Evolutionary conservation across 2,329 filamentous ascomycete species (phyloP), one percentile per base, ranked within the genome.

Genomic region (Atkinsonella texensis): DNA sequence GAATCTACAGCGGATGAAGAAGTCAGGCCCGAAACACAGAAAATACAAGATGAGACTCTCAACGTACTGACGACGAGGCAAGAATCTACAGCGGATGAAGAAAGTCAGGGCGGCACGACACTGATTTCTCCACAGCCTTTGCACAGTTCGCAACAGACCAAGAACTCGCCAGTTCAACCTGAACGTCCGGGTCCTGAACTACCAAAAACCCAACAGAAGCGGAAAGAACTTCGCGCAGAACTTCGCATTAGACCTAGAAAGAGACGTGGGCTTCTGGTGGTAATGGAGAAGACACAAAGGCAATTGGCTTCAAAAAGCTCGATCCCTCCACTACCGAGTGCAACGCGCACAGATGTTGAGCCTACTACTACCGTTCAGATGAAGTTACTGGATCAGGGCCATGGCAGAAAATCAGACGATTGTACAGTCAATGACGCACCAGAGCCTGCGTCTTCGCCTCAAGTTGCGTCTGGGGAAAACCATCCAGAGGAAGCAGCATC

Each of bases 251-350:
- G 67, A 53, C 64, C 73, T 17, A 67, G 70, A 52, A 70, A 71
- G 53, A 73, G 70, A 53, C 68, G 74, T 49, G 75, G 76, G 2
- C 58, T 79, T 8, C 57, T 78, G 43, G 66, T 77, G 62, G 49
- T 75, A 4, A 65, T 70, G 1, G 70, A 74, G 49, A 66, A 60
- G 50, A 56, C 59, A 28, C 46, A 54, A 40, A 20, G 40, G 9
- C 48, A 49, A 4, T 41, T 48, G 18, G 23, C 33, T 23, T 17
- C 18, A 9, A 17, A 44, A 10, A 13, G 20, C 4, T 49, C 39
- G 3, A 12, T 4, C 5, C 32, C 18, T n/a, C 28, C 43, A 9
- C 17, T n/a, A 9, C 23, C 35, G 31, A 41, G 20, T 28, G 33
- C 4, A 20, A 42, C 44, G 12, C 20, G 13, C 17, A 40, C 41